These are phyloP conservation scores for Rhizoctonia solani DNA, from an alignment of 1,284 basidiomycete genomes.

Conservation along the genomic window DNA sequence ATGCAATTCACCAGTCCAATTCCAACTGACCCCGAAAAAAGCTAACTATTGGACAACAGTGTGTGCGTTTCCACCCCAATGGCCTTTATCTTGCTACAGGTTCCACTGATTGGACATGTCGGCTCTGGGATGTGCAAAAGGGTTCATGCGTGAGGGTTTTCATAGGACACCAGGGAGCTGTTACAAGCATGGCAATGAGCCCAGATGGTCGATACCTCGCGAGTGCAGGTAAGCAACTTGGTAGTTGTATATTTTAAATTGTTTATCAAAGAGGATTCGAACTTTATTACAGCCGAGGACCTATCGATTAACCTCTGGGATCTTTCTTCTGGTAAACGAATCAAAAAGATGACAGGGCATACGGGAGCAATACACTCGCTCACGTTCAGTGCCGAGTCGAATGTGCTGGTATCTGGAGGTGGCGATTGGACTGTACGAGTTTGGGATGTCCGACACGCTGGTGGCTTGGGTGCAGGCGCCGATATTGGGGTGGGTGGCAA, in stretches of 20 bases:
- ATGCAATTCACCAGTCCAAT: conserved; percentile 47
- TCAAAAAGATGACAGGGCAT: conserved; percentile 98
- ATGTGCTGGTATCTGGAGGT: conserved; percentile 84
- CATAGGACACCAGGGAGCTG: conserved; percentile 88
- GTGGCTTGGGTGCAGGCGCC: conserved; percentile 53
- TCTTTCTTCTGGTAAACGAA: conserved; percentile 84
- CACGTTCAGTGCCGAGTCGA: conserved; percentile 90
- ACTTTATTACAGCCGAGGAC: conserved; percentile 71
- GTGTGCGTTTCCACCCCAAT: conserved; percentile 96
- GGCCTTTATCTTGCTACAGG: conserved; percentile 97
- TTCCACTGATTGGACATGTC: conserved; percentile 92
- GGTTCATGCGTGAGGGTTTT: conserved; percentile 94
- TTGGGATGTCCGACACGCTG: conserved; percentile 91
- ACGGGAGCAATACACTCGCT: conserved; percentile 86
- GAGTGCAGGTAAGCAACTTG: conserved; percentile 67
- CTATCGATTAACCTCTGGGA: conserved; percentile 96
- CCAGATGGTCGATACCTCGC: conserved; percentile 95
- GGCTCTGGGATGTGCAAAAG: conserved; percentile 98
- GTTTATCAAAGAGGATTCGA: conserved; percentile 26
- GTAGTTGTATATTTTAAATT: background rate
- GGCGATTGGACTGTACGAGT: conserved; percentile 95
- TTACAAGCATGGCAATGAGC: conserved; percentile 88
- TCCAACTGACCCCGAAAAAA: background rate
- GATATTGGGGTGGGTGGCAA: conserved; percentile 61
- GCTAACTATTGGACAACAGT: conserved; percentile 57